A percentile compares a stretch with the other conserved stretches of the same genome.
phyloP scores from a whole-genome alignment of 129 eudicot species.

The Saussurea involucrata region DNA sequence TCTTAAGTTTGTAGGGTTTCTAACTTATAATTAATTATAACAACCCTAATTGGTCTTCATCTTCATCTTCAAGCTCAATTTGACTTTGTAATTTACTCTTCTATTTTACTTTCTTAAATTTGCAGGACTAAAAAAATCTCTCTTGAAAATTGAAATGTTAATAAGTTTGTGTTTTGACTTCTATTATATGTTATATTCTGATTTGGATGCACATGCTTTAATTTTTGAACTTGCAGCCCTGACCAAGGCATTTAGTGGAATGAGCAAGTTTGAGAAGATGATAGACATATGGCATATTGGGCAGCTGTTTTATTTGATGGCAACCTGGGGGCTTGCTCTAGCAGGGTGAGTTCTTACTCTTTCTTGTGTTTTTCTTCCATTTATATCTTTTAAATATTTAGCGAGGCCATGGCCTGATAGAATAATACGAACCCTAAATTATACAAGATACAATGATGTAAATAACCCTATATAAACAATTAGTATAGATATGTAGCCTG shows the following conservation, averaged over 20 bases:
- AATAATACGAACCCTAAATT: neutral
- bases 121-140: neutral
- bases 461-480: neutral
- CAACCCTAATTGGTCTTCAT: neutral
- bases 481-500: neutral
- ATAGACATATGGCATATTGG: constrained; percentile 82
- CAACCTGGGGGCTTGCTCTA: constrained; percentile 94
- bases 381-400: neutral
- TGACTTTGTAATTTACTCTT: neutral
- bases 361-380: neutral
- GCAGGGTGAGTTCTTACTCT: constrained; percentile 55
- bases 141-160: neutral
- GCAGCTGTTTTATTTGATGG: constrained; percentile 68
- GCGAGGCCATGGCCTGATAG: neutral
- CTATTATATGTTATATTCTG: neutral
- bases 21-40: neutral
- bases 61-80: neutral
- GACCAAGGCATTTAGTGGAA: constrained; percentile 60
- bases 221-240: constrained; percentile 49
- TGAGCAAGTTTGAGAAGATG: constrained; percentile 78
- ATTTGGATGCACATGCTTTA: neutral
- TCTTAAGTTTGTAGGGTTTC: neutral
- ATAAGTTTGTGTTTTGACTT: neutral
- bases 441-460: neutral
- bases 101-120: neutral